These are phyloP conservation scores for Cyclotella distinguenda DNA, from an alignment of 108 stramenopile genomes.

Conservation along the genomic window DNA sequence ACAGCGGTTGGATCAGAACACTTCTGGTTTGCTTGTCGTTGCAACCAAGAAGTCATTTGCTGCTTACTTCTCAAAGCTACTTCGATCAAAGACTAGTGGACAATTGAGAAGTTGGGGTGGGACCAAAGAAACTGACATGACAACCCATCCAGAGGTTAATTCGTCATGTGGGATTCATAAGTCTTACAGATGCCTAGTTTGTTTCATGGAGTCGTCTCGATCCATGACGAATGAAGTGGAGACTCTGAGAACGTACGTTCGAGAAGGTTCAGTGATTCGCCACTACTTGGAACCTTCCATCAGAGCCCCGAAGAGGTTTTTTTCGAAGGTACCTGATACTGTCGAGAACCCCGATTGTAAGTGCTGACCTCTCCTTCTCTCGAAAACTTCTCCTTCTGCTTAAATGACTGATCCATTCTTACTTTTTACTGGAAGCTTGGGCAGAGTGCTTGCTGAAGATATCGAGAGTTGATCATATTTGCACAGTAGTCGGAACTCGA, in stretches of 20 bases:
- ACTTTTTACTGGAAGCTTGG: slow-evolving; percentile 43
- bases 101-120: slow-evolving; percentile 16
- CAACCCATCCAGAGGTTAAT: neutral
- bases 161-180: slow-evolving; percentile 60
- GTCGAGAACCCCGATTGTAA: slow-evolving; percentile 30
- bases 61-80: slow-evolving; percentile 75
- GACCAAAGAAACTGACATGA: slow-evolving; percentile 3
- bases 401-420: neutral
- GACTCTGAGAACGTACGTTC: slow-evolving; percentile 29
- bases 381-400: neutral
- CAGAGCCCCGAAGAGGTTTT: slow-evolving; percentile 64
- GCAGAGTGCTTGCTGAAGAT: slow-evolving; percentile 73
- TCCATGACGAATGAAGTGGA: slow-evolving; percentile 32
- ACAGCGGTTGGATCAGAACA: slow-evolving; percentile 81
- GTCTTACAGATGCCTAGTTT: slow-evolving; percentile 77
- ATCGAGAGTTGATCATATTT: slow-evolving; percentile 48
- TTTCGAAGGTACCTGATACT: slow-evolving; percentile 20
- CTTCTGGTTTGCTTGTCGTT: slow-evolving; percentile 80
- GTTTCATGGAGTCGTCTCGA: slow-evolving; percentile 25
- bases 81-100: slow-evolving; percentile 61
- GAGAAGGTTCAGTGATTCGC: slow-evolving; percentile 43
- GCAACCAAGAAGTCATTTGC: slow-evolving; percentile 77
- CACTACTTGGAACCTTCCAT: slow-evolving; percentile 78
- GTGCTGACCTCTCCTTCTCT: neutral
- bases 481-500: slow-evolving; percentile 43